Evolutionary conservation across 108 stramenopile species (phyloP).

Genomic region (Nannochloropsis gaditana): DNA sequence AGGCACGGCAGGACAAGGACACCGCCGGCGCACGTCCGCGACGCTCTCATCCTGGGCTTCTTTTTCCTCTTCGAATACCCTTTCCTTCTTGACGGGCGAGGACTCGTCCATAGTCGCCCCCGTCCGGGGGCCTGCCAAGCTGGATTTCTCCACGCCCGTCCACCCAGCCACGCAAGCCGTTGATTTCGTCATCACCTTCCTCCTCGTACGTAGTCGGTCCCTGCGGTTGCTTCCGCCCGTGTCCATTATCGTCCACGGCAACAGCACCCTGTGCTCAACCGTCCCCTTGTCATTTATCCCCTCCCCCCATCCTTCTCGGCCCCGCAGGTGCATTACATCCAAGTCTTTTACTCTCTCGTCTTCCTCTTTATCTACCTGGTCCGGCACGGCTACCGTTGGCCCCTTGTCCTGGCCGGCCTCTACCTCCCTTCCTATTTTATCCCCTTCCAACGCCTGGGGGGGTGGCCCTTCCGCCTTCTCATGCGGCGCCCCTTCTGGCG

Average conservation of each 20-base stretch:
- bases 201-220: not conserved
- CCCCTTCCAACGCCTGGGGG: not conserved
- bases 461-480: not conserved
- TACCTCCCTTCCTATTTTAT: conserved; percentile 7
- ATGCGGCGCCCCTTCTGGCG: not conserved
- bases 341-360: not conserved
- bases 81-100: conserved; percentile 11
- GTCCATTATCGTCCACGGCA: not conserved
- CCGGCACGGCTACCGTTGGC: not conserved
- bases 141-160: not conserved
- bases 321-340: conserved; percentile 3
- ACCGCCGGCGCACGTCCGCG: too few relatives aligned
- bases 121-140: not conserved
- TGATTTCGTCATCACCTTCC: not conserved
- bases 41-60: not conserved
- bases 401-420: not conserved
- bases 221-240: not conserved
- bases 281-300: not conserved
- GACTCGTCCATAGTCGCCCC: not conserved
- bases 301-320: not conserved
- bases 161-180: not conserved
- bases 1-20: too few relatives aligned
- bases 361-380: conserved; percentile 9
- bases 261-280: not conserved
- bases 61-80: not conserved